phyloP scores from a whole-genome alignment of 2,329 filamentous ascomycete genomes.

The Ophiostoma triangulosporum region DNA sequence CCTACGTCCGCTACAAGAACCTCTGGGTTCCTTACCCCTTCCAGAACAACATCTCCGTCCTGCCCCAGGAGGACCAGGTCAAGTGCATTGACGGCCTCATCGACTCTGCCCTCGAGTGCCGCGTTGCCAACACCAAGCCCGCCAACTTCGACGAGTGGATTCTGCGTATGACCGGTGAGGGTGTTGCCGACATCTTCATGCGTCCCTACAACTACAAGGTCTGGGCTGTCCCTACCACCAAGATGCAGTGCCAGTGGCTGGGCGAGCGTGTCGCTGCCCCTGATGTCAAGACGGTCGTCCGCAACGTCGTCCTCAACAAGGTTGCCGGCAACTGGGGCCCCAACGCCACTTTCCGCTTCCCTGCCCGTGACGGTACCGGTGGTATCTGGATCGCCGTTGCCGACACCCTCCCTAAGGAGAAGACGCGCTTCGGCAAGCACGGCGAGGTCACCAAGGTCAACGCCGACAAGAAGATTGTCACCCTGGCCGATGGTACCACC shows the following conservation, averaged over 20 bases:
- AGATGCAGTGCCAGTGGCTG: constrained; percentile 99
- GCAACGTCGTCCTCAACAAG: constrained; percentile 93
- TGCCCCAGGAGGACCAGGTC: constrained; percentile 95
- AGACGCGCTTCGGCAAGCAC: constrained; percentile 77
- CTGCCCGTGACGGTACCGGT: constrained; percentile 85
- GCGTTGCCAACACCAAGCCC: constrained; percentile 81
- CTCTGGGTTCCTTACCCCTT: constrained; percentile 98
- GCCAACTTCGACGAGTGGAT: constrained; percentile 99
- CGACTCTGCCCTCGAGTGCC: constrained; percentile 76
- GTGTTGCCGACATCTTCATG: constrained; percentile 95
- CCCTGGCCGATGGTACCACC: constrained; percentile 70
- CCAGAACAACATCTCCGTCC: constrained; percentile 99
- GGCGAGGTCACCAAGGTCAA: constrained; percentile 79
- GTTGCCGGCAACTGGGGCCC: constrained; percentile 95
- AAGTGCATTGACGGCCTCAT: constrained; percentile 91
- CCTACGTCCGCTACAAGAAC: constrained; percentile 93
- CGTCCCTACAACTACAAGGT: constrained; percentile 99
- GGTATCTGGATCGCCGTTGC: constrained; percentile 98
- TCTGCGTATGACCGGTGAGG: constrained; percentile 75
- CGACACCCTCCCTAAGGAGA: constrained; percentile 81
- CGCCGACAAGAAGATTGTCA: constrained; percentile 70
- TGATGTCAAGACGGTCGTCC: constrained; percentile 83
- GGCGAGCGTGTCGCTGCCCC: constrained; percentile 96
- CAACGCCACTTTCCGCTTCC: constrained; percentile 97
- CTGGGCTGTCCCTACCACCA: constrained; percentile 95